Evolutionary conservation across 1,284 basidiomycete species (phyloP).

Genomic region (Cerrena zonata): DNA sequence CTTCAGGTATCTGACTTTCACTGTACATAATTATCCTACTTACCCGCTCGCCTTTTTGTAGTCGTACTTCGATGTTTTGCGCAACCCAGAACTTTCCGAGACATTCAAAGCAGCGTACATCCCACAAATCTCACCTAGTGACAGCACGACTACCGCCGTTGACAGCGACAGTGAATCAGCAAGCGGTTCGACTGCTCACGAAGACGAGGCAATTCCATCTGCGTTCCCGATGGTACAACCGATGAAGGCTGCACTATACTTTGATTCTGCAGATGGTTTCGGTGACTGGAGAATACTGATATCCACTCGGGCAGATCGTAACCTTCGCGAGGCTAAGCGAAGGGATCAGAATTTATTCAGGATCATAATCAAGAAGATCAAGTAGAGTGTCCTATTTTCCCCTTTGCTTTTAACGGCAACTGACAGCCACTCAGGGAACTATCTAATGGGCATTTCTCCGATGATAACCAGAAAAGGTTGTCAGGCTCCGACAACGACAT

Average conservation of each 20-base stretch:
- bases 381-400: slow-evolving; percentile 28
- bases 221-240: slow-evolving; percentile 37
- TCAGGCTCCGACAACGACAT: slow-evolving; percentile 38
- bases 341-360: slow-evolving; percentile 37
- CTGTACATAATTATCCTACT: background rate
- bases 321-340: slow-evolving; percentile 36
- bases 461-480: slow-evolving; percentile 62
- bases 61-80: slow-evolving; percentile 19
- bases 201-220: slow-evolving; percentile 6
- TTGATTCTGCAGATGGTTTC: slow-evolving; percentile 45
- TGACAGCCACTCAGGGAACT: slow-evolving; percentile 41
- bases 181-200: slow-evolving; percentile 1
- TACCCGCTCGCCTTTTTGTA: background rate
- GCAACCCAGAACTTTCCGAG: slow-evolving; percentile 11
- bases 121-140: background rate
- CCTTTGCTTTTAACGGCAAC: background rate
- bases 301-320: slow-evolving; percentile 36
- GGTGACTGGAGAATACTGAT: slow-evolving; percentile 50
- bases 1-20: slow-evolving; percentile 23
- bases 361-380: slow-evolving; percentile 56
- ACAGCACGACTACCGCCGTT: background rate
- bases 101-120: slow-evolving; percentile 19
- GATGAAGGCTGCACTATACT: slow-evolving; percentile 43
- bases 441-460: slow-evolving; percentile 61
- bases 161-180: slow-evolving; percentile 4